These are phyloP conservation scores for Xylaria curta DNA, from an alignment of 495 filamentous ascomycete genomes.

Conservation along the genomic window DNA sequence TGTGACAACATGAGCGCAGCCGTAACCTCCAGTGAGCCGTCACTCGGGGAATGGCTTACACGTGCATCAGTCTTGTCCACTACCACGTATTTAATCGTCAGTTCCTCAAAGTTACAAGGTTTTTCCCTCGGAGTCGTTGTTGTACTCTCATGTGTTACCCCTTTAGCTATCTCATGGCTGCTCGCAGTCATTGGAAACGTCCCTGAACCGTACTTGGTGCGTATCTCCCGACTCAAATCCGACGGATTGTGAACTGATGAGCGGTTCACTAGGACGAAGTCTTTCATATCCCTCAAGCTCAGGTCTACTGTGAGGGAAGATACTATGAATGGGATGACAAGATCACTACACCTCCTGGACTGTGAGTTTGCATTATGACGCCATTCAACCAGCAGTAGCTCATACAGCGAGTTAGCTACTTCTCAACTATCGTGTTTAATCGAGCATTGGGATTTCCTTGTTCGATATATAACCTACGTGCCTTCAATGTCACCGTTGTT, in stretches of 20 bases:
- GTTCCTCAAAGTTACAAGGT: neutral
- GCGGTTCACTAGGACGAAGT: constrained; percentile 74
- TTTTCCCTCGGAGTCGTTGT: neutral
- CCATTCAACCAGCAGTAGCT: constrained; percentile 29
- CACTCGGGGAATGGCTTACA: constrained; percentile 3
- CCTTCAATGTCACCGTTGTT: constrained; percentile 58
- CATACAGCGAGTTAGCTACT: constrained; percentile 60
- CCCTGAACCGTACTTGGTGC: constrained; percentile 82
- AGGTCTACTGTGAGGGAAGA: constrained; percentile 77
- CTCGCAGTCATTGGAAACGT: constrained; percentile 56
- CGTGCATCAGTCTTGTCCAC: neutral
- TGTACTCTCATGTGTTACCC: constrained; percentile 13
- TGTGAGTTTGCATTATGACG: constrained; percentile 59
- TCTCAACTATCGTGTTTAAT: constrained; percentile 55
- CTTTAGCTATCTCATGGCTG: constrained; percentile 41
- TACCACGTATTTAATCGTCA: neutral
- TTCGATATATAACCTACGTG: constrained; percentile 54
- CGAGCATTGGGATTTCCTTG: constrained; percentile 47
- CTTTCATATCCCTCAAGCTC: constrained; percentile 93
- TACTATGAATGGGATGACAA: constrained; percentile 91
- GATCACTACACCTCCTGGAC: constrained; percentile 92
- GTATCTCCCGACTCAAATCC: constrained; percentile 27
- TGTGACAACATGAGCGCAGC: constrained; percentile 19
- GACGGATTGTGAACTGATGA: constrained; percentile 28
- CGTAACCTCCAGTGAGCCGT: neutral